A percentile compares a stretch with the other conserved stretches of the same genome.
Evolutionary conservation across 2,329 filamentous ascomycete species (phyloP).

Genomic region (Aspergillus sergii): DNA sequence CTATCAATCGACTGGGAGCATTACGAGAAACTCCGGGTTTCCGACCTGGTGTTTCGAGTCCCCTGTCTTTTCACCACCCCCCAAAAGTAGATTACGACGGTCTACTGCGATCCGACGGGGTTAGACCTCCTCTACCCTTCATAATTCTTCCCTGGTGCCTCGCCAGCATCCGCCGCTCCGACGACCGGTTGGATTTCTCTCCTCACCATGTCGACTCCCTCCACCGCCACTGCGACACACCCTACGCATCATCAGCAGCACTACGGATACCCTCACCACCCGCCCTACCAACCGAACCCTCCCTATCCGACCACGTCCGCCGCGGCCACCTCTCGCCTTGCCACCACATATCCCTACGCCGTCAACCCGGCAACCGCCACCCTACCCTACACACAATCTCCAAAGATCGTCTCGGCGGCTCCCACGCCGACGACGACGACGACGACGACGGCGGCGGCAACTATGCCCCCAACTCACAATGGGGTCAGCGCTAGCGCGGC

Average conservation of each 20-base stretch:
- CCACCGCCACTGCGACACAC: slow-evolving; percentile 72
- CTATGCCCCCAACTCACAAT: slow-evolving; percentile 42
- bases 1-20: slow-evolving; percentile 11
- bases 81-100: slow-evolving; percentile 10
- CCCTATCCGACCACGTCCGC: slow-evolving; percentile 54
- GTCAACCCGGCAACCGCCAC: slow-evolving; percentile 37
- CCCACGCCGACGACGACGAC: slow-evolving; percentile 39
- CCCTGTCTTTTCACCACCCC: slow-evolving; percentile 8
- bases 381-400: slow-evolving; percentile 36
- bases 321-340: slow-evolving; percentile 43
- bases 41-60: slow-evolving; percentile 21
- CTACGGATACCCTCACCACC: slow-evolving; percentile 63
- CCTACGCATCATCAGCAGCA: slow-evolving; percentile 63
- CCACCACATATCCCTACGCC: slow-evolving; percentile 47
- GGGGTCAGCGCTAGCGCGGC: slow-evolving; percentile 39
- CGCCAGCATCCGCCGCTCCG: slow-evolving; percentile 27
- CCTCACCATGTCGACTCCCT: slow-evolving; percentile 75
- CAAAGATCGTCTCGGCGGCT: slow-evolving; percentile 36
- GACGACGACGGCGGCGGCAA: slow-evolving; percentile 29
- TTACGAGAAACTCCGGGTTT: slow-evolving; percentile 22
- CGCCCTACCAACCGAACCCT: slow-evolving; percentile 57
- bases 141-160: slow-evolving; percentile 6
- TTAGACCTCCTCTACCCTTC: slow-evolving; percentile 2
- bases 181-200: slow-evolving; percentile 30
- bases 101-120: slow-evolving; percentile 19